These are phyloP conservation scores for Stagonosporopsis tanaceti DNA, from an alignment of 2,329 filamentous ascomycete species.

Conservation along the genomic window DNA sequence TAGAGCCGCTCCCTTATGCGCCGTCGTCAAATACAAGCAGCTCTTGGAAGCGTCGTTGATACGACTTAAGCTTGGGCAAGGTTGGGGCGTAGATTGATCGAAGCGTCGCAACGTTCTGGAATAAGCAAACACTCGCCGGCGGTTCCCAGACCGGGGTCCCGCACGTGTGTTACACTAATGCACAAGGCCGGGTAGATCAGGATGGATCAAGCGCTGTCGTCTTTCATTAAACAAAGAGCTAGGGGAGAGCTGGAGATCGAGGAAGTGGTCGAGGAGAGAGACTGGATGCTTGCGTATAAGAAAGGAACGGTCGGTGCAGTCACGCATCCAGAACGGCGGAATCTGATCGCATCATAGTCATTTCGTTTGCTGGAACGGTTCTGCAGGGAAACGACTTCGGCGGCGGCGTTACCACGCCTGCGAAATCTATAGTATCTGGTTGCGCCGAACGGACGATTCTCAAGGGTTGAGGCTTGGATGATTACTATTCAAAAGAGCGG, in stretches of 20 bases:
- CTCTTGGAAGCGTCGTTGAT: neutral
- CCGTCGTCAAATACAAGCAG: neutral
- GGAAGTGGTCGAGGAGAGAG: neutral
- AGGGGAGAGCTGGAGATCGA: neutral
- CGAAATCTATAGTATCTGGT: neutral
- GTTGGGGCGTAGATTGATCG: neutral
- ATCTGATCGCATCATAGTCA: neutral
- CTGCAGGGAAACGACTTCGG: neutral
- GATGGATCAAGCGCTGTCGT: neutral
- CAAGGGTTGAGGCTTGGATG: slow-evolving; percentile 4
- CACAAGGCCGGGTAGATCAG: slow-evolving; percentile 5
- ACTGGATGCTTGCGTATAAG: slow-evolving; percentile 3
- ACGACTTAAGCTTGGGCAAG: neutral
- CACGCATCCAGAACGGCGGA: neutral
- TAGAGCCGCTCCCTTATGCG: neutral
- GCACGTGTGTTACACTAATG: slow-evolving; percentile 3
- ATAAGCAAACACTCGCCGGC: slow-evolving; percentile 15
- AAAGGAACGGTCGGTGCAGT: slow-evolving; percentile 1
- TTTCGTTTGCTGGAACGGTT: neutral
- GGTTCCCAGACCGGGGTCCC: neutral
- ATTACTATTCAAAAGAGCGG: slow-evolving; percentile 17
- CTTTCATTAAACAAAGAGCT: neutral
- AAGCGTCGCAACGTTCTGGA: slow-evolving; percentile 16
- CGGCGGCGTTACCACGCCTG: neutral
- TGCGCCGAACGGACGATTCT: neutral